Percentiles rank a stretch among this genome's conserved stretches.
These are phyloP conservation scores for Linaria vulgaris DNA, from an alignment of 257 asterid genomes.

Conservation along the genomic window DNA sequence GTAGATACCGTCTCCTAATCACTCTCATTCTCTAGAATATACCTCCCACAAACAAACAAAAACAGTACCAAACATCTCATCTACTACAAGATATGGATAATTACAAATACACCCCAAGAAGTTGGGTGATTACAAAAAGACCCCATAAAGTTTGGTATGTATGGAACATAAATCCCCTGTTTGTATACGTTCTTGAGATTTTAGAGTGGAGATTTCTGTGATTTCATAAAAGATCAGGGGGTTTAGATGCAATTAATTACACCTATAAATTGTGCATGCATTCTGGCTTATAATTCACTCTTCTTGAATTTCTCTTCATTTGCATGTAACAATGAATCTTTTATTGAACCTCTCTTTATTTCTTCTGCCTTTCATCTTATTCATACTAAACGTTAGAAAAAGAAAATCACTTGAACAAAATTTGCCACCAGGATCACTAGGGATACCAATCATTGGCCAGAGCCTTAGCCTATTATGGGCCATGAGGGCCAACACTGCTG, in stretches of 20 bases:
- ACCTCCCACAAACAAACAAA: not conserved
- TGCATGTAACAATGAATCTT: constrained; percentile 24
- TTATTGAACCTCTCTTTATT: constrained; percentile 28
- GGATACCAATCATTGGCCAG: constrained; percentile 65
- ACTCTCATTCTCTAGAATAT: not conserved
- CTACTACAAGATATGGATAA: not conserved
- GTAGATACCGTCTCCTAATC: not conserved
- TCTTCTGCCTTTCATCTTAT: constrained; percentile 36
- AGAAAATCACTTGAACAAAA: constrained; percentile 20
- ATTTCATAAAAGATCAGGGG: not conserved
- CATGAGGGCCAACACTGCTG: constrained; percentile 70
- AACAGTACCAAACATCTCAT: not conserved
- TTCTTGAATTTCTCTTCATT: not conserved
- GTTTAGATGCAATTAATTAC: no score
- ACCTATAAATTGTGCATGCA: no score
- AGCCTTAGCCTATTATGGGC: constrained; percentile 61
- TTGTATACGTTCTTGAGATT: no score
- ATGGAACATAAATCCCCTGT: no score
- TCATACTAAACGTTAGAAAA: constrained; percentile 27
- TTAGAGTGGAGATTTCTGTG: not conserved
- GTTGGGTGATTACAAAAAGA: no score
- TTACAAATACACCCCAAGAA: no score
- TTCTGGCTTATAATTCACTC: no score
- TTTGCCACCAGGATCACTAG: constrained; percentile 71
- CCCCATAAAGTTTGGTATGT: no score